phyloP scores from a whole-genome alignment of 257 asterid genomes.

The Fraxinus pennsylvanica region DNA sequence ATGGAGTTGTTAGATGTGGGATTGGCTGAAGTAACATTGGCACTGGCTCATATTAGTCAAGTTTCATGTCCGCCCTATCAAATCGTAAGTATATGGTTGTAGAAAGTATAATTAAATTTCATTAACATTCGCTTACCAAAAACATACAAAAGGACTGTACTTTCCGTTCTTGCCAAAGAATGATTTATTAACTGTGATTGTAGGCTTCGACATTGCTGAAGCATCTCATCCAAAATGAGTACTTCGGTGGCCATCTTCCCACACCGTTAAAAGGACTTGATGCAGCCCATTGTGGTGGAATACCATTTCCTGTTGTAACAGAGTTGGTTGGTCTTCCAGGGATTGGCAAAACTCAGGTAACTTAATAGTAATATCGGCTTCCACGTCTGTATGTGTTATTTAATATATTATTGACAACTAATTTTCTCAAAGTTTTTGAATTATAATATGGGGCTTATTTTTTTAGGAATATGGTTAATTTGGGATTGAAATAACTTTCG shows the following conservation, averaged over 20 bases:
- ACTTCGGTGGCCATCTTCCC: constrained; percentile 81
- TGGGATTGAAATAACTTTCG: too few relatives aligned
- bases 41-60: constrained; percentile 73
- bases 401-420: neutral
- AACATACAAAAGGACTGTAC: constrained; percentile 8
- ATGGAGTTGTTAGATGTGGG: constrained; percentile 86
- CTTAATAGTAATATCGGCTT: neutral
- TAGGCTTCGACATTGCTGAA: constrained; percentile 72
- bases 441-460: neutral
- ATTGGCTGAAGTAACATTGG: constrained; percentile 57
- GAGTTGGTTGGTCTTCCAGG: constrained; percentile 95
- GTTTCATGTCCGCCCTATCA: constrained; percentile 71
- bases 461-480: too few relatives aligned
- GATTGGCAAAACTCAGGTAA: constrained; percentile 86
- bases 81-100: constrained; percentile 44
- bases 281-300: constrained; percentile 76
- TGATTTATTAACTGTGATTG: constrained; percentile 21
- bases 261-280: constrained; percentile 75
- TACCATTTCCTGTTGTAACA: constrained; percentile 84
- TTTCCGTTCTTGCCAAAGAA: constrained; percentile 11
- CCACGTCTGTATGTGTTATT: neutral
- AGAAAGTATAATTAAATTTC: neutral
- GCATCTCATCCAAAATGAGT: constrained; percentile 54
- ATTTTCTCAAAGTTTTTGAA: constrained; percentile 9
- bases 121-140: constrained; percentile 1